Conservation (phyloP, 2,329 filamentous ascomycete genomes). For the Colletotrichum australisinense region DNA sequence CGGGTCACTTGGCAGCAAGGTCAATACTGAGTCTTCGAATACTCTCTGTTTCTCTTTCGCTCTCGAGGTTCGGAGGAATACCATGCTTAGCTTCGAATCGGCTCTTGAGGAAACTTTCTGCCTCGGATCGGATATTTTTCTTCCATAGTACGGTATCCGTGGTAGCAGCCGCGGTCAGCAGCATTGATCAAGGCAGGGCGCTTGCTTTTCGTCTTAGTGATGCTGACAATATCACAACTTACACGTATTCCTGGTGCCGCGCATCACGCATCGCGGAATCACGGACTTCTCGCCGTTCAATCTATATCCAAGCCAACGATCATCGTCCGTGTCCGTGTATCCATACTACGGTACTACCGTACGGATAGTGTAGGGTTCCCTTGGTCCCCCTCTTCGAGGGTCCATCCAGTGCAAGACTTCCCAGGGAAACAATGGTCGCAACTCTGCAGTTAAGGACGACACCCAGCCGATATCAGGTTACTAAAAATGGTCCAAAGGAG, state of each 20-base stretch:
- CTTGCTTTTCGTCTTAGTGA: constrained; percentile 4
- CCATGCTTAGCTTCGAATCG: background rate
- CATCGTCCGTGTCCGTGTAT: background rate
- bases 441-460: background rate
- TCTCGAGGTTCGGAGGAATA: background rate
- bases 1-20: background rate
- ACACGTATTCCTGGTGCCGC: background rate
- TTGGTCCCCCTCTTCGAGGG: background rate
- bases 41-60: background rate
- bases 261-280: background rate
- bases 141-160: background rate
- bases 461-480: background rate
- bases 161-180: background rate
- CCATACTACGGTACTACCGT: too few relatives aligned
- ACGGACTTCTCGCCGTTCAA: background rate
- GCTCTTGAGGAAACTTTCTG: constrained; percentile 4
- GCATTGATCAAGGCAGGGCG: background rate
- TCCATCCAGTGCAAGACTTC: background rate
- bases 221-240: constrained; percentile 3
- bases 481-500: background rate
- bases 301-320: background rate
- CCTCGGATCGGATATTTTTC: background rate
- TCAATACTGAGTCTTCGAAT: background rate
- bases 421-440: background rate
- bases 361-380: background rate